phyloP scores from a whole-genome alignment of 2,329 filamentous ascomycete species.

The Iodosphaeria phyllophila region DNA sequence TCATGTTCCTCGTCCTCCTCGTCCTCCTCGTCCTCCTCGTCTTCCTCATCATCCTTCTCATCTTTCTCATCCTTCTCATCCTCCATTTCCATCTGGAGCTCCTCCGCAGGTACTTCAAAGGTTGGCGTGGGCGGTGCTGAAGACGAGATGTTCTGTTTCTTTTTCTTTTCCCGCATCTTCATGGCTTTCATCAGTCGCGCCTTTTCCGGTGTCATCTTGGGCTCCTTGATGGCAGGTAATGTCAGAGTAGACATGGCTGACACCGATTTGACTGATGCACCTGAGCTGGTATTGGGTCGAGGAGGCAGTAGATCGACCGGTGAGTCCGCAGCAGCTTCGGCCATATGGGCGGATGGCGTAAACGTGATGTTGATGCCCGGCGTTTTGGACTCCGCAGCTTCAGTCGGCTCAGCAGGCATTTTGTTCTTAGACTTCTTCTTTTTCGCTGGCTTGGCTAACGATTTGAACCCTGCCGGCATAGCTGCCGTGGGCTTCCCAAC shows the following conservation, averaged over 20 bases:
- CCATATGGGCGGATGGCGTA: constrained; percentile 17
- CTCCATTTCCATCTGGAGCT: constrained; percentile 7
- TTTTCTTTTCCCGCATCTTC: constrained; percentile 73
- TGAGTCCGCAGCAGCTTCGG: constrained; percentile 16
- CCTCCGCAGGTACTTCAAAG: constrained; percentile 8
- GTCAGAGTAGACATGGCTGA: no score
- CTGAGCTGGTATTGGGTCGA: constrained; percentile 26
- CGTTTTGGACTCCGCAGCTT: constrained; percentile 12
- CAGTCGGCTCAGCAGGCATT: constrained; percentile 9
- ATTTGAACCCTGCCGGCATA: constrained; percentile 64
- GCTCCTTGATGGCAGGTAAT: constrained; percentile 23
- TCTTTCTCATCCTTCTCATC: constrained; percentile 8
- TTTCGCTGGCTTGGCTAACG: constrained; percentile 38
- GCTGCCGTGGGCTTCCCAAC: constrained; percentile 59
- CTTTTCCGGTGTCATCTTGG: constrained; percentile 68
- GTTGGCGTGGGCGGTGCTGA: constrained; percentile 9
- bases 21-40: constrained; percentile 4
- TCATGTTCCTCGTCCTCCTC: constrained; percentile 13
- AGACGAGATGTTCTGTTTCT: constrained; percentile 18
- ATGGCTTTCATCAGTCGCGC: constrained; percentile 85
- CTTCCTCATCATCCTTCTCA: constrained; percentile 3
- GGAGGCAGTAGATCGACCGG: constrained; percentile 15
- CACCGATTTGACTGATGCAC: constrained; percentile 21
- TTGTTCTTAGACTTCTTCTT: constrained; percentile 23
- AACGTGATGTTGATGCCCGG: constrained; percentile 18